Base-by-base conservation (phyloP, 2,329 filamentous ascomycete genomes). In the Colletotrichum eremochloae region DNA sequence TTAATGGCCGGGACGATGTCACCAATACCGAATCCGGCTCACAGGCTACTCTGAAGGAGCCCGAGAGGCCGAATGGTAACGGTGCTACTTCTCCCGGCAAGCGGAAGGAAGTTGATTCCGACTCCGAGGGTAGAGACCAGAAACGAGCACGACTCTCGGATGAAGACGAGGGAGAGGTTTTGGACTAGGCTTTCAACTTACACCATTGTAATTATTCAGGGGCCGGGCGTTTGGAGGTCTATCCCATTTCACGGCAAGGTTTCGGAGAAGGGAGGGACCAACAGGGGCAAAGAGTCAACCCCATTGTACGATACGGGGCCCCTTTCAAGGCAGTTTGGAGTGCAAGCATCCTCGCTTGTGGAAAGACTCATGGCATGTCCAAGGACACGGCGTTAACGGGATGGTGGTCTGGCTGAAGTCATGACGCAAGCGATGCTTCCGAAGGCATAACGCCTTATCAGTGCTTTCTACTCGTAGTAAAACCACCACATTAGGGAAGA, bases 121-220 rank as follows among this genome's bases (percentile, higher is more conserved):
- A 82, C 38, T 76, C 78, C 3, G 82, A 82, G 44, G 81, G 78
- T 33, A 79, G 81, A 33, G 81, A 82, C 1, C 81, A 82, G 73
- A 87, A 87, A 72, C 80, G 84, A n/a, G 81, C 81, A 60, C 81
- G 82, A 63, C 77, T 85, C 38, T 86, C 84, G 0, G 80, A 81
- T 46, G 83, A 86, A 67, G 85, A 87, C 61, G 85, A 87, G 71
- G 86, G 86, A 42, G 86, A 87, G 75, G 81, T 87, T 48, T 57
- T 72, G 60, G 70, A 72, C 50, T 72, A 70, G 18, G 38, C 29
- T 24, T 60, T 58, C 31, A 52, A 18, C 44, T 58, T 70, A 56
- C 6, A 63, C 61, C 53, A 61, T 64, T 61, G 40, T 70, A 70
- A 70, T 70, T 55, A 70, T 56, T 55, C 33, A 56, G 60, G 70